Base-by-base conservation (phyloP, 306 rosid species). In the Castanospermum australe region DNA sequence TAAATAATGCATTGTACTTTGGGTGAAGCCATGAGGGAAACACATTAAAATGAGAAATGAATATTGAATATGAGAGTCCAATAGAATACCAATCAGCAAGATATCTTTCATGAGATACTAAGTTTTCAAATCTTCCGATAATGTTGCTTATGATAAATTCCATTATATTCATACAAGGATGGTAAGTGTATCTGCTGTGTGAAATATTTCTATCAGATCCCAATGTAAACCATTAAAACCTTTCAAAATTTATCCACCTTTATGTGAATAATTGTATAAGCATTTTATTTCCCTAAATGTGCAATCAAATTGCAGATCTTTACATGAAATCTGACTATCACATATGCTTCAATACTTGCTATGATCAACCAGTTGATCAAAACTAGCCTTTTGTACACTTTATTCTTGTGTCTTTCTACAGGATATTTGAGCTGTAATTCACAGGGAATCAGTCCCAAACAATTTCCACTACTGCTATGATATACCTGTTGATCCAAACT, bases 401-500 rank as follows among this genome's bases (percentile, higher is more conserved):
- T 35, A 86, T 48, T 72, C 67, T 71, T 0, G 70, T 63, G 78
- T 87, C 86, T 82, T n/a, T 84, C 90, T 68, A 79, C 88, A 77
- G 78, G 62, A 83, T 69, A 75, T 68, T 81, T 82, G 36, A 72
- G 77, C 75, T 70, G 86, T 41, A 78, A 83, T 67, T 83, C 90
- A 33, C 3, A 41, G 33, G 84, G 75, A 82, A 81, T 85, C 79
- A 83, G 42, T 59, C 84, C 92, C 1, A 65, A 83, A 70, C 83
- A 79, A 75, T 82, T 78, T 84, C 81, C 89, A 59, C 83, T 81
- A 25, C 86, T 67, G 65, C 78, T 69, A 87, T 38, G 65, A 78
- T 75, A 71, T 82, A 82, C 96, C 76, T 66, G 82, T 51, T 88
- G 86, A 86, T 84, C 91, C 76, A 67, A 84, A 75, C 83, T 55